Base-by-base conservation (phyloP, 83 land plant genomes). In the Picea abies region DNA sequence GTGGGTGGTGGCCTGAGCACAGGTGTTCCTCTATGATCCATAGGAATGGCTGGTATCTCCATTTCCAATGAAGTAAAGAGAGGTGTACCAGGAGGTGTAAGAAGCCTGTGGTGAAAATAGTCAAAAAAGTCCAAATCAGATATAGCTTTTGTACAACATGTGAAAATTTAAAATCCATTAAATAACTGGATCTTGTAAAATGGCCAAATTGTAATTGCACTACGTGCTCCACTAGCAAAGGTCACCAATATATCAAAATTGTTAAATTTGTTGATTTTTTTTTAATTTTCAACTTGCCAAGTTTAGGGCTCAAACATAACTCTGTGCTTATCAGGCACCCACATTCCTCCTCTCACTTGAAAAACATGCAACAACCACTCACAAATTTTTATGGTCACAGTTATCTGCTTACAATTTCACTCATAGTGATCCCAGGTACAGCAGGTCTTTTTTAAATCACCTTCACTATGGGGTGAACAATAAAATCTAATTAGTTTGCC, bases 61-160 rank as follows among this genome's bases (percentile, higher is more conserved):
- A 70, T 87, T 78, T 90, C 95, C 83, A 90, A 75, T 78, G 91
- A 89, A 72, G 95, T 93, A 75, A 92, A 88, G 35, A 93, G 87
- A 73, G 95, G 95, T 80, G 93, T 93, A 5, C 90, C 93, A 49
- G 95, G 95, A 61, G 95, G 95, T 6, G 95, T 93, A 26, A 93
- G 78, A 76, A 93, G 92, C 95, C 95, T 93, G 91, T 73, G 5
- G 56, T n/a, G 25, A 73, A 73, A 44, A 39, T n/a, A 73, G n/a
- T 73, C 39, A 73, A 9, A n/a, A 2, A n/a, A 73, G 49, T 72
- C 44, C 4, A 72, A 17, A 72, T 14, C 3, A 73, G 47, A 41
- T 22, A 73, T 52, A 52, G 56, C 14, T 73, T 9, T 15, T 44
- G 52, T 73, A 44, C 56, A 52, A 10, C 56, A 52, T 0, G 12